These are phyloP conservation scores for Cryptosporidium ubiquitum DNA, from an alignment of 169 alveolate genomes.

Conservation along the genomic window DNA sequence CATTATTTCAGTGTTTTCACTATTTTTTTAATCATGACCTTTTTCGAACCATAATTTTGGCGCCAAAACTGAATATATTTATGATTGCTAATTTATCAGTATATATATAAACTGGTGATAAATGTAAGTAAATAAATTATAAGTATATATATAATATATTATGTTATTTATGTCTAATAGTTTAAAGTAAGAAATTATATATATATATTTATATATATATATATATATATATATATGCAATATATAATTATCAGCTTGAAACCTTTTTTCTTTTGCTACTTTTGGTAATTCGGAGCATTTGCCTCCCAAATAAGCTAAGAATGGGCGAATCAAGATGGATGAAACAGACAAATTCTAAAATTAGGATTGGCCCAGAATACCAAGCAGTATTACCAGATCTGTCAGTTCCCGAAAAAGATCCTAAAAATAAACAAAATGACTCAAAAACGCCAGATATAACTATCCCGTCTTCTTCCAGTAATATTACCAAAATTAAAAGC, in stretches of 20 bases:
- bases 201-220: too few relatives aligned
- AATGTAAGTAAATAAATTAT: too few relatives aligned
- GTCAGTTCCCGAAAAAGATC: not conserved
- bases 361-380: slow-evolving; percentile 66
- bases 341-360: slow-evolving; percentile 38
- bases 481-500: not conserved
- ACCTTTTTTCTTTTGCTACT: not conserved
- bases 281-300: not conserved
- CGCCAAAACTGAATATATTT: not conserved
- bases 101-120: too few relatives aligned
- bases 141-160: too few relatives aligned
- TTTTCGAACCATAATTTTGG: not conserved
- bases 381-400: slow-evolving; percentile 73
- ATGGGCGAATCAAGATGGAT: slow-evolving; percentile 64
- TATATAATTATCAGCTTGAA: not conserved
- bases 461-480: not conserved
- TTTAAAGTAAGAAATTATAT: not conserved
- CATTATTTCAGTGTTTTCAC: not conserved
- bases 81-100: too few relatives aligned
- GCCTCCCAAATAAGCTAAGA: not conserved
- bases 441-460: not conserved
- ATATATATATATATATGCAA: too few relatives aligned
- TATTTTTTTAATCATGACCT: not conserved
- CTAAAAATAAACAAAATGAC: not conserved
- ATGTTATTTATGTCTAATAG: too few relatives aligned